Percentiles rank a stretch among this genome's conserved stretches.
phyloP scores from a whole-genome alignment of 2,329 filamentous ascomycete species.

The Pseudogymnoascus verrucosus region DNA sequence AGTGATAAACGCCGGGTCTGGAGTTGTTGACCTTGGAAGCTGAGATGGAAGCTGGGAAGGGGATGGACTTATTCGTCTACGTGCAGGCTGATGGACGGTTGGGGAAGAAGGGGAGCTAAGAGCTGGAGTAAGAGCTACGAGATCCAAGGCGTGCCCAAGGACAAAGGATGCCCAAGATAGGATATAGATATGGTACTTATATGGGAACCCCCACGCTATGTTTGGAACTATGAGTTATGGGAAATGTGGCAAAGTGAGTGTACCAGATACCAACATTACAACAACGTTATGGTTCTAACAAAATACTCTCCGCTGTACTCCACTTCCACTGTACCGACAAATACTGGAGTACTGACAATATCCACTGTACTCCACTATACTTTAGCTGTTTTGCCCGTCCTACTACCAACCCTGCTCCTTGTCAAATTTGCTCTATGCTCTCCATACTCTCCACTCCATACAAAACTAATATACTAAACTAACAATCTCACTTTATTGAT shows the following conservation, averaged over 20 bases:
- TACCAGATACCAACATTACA: slow-evolving; percentile 1
- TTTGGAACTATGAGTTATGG: not conserved
- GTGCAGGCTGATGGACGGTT: not conserved
- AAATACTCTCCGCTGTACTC: not conserved
- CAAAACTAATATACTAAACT: not conserved
- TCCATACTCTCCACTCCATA: too few relatives aligned
- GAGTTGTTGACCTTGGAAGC: not conserved
- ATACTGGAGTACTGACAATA: too few relatives aligned
- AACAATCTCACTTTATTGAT: slow-evolving; percentile 2
- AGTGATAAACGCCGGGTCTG: not conserved
- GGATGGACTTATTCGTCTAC: not conserved
- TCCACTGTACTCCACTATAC: not conserved
- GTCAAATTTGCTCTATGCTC: not conserved
- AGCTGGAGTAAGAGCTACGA: not conserved
- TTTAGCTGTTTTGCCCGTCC: not conserved
- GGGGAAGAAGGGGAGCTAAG: not conserved
- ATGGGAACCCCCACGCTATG: not conserved
- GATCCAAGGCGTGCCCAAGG: not conserved
- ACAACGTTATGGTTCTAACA: not conserved
- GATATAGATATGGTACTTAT: not conserved
- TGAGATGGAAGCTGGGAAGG: not conserved
- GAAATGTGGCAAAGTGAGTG: not conserved
- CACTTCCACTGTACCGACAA: too few relatives aligned
- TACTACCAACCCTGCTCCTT: not conserved
- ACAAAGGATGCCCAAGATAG: not conserved